Percentiles rank a stretch among this genome's conserved stretches.
Evolutionary conservation across 2,329 filamentous ascomycete species (phyloP).

Genomic region (Exophiala xenobiotica): DNA sequence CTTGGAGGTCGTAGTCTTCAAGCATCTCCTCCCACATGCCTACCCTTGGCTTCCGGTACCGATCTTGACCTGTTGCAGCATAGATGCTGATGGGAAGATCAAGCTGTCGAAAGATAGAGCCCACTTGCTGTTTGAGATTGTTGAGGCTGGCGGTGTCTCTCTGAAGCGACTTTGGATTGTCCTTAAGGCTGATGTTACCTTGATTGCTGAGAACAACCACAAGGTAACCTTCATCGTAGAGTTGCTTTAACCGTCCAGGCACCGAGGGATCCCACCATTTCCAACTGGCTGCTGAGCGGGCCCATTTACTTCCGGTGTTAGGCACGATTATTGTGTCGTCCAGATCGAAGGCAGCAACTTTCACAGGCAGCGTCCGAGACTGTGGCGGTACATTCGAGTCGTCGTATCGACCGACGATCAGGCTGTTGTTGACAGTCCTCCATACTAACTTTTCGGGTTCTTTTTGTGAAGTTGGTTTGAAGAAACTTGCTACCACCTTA

Average conservation of each 20-base stretch:
- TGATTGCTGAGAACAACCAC: slow-evolving; percentile 88
- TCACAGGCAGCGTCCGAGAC: slow-evolving; percentile 20
- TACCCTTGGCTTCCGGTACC: slow-evolving; percentile 78
- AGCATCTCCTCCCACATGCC: slow-evolving; percentile 83
- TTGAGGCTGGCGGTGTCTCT: slow-evolving; percentile 65
- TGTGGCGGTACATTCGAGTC: slow-evolving; percentile 15
- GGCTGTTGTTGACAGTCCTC: slow-evolving; percentile 63
- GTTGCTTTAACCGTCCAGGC: slow-evolving; percentile 62
- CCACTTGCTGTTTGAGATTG: slow-evolving; percentile 81
- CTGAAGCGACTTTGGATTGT: slow-evolving; percentile 69
- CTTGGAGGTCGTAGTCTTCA: slow-evolving; percentile 59
- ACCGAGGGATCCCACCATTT: slow-evolving; percentile 85
- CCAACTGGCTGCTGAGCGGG: slow-evolving; percentile 74
- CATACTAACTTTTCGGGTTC: slow-evolving; percentile 73
- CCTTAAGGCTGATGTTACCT: slow-evolving; percentile 72
- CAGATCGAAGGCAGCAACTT: slow-evolving; percentile 50
- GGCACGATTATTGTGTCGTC: slow-evolving; percentile 86
- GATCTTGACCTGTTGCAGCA: slow-evolving; percentile 79
- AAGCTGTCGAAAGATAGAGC: slow-evolving; percentile 66
- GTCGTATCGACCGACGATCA: slow-evolving; percentile 72
- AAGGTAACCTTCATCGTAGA: slow-evolving; percentile 72
- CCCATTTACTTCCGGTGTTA: slow-evolving; percentile 76
- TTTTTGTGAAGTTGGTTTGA: slow-evolving; percentile 82
- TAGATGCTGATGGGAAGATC: slow-evolving; percentile 78
- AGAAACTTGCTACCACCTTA: slow-evolving; percentile 74